These are phyloP conservation scores for Zymoseptoria pseudotritici DNA, from an alignment of 2,329 filamentous ascomycete genomes.

Conservation along the genomic window DNA sequence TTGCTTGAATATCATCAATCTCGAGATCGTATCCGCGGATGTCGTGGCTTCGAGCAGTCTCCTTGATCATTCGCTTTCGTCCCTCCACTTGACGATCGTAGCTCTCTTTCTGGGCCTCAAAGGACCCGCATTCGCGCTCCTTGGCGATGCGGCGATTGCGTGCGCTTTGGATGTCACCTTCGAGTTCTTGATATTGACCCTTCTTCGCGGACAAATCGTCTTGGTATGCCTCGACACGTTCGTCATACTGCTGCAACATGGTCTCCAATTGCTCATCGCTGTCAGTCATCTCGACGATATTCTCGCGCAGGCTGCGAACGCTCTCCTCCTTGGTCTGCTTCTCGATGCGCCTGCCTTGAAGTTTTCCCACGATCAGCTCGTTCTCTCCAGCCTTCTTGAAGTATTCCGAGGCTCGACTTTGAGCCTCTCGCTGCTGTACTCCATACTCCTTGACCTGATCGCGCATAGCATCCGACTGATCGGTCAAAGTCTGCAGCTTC, in stretches of 20 bases:
- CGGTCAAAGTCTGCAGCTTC: constrained; percentile 48
- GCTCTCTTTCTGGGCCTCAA: constrained; percentile 77
- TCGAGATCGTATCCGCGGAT: constrained; percentile 81
- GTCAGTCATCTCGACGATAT: constrained; percentile 70
- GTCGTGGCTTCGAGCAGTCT: constrained; percentile 66
- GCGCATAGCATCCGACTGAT: constrained; percentile 56
- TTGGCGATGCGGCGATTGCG: constrained; percentile 40
- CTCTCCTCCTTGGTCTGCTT: constrained; percentile 62
- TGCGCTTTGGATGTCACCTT: constrained; percentile 41
- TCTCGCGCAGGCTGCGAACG: constrained; percentile 60
- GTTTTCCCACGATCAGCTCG: constrained; percentile 63
- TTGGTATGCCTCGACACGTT: constrained; percentile 57
- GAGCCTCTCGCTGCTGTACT: constrained; percentile 54
- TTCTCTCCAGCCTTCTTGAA: constrained; percentile 68
- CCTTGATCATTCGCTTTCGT: constrained; percentile 67
- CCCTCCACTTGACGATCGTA: constrained; percentile 71
- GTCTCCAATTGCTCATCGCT: constrained; percentile 67
- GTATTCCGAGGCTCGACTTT: constrained; percentile 49
- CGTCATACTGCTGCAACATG: constrained; percentile 69
- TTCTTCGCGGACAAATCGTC: constrained; percentile 55
- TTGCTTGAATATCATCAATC: constrained; percentile 64
- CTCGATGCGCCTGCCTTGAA: constrained; percentile 70
- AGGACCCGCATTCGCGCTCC: constrained; percentile 62
- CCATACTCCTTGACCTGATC: constrained; percentile 53
- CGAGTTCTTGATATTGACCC: constrained; percentile 58